Evolutionary conservation across 352 stramenopile genomes (phyloP).

Genomic region (Globisporangium paddicum): DNA sequence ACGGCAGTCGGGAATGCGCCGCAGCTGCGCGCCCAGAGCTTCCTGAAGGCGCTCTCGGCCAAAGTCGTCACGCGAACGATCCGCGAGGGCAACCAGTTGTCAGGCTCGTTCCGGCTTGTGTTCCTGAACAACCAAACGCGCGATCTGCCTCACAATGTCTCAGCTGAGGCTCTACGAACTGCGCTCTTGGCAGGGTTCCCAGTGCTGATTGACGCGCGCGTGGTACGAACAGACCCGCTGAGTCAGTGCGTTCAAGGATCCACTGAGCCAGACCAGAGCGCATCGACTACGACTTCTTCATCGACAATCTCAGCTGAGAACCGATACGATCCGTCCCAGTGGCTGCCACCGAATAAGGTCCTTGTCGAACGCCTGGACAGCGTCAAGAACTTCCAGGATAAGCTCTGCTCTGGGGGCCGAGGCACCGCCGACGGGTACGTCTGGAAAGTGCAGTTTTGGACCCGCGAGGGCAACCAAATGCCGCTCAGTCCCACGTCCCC

Average conservation of each 20-base stretch:
- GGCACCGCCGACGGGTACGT: conserved; percentile 73
- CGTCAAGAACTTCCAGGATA: conserved; percentile 51
- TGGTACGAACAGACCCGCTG: conserved; percentile 64
- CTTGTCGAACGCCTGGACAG: conserved; percentile 35
- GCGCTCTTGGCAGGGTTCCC: conserved; percentile 41
- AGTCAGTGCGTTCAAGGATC: conserved; percentile 53
- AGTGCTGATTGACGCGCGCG: conserved; percentile 57
- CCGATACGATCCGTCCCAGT: conserved; percentile 43
- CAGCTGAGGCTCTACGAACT: conserved; percentile 47
- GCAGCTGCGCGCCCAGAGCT: conserved; percentile 65
- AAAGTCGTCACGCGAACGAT: conserved; percentile 67
- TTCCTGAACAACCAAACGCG: conserved; percentile 64
- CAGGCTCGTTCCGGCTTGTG: conserved; percentile 76
- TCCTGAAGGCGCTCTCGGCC: conserved; percentile 73
- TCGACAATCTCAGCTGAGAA: conserved; percentile 15
- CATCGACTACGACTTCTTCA: conserved; percentile 8
- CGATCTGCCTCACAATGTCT: conserved; percentile 63
- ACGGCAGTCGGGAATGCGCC: conserved; percentile 78
- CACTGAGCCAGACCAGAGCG: conserved; percentile 47
- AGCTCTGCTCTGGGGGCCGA: conserved; percentile 79
- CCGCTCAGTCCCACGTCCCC: conserved; percentile 72
- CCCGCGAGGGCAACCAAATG: conserved; percentile 72
- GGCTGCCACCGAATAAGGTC: conserved; percentile 41
- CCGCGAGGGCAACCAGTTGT: conserved; percentile 81
- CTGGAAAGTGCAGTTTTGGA: conserved; percentile 92